Evolutionary conservation across 2,329 filamentous ascomycete genomes (phyloP).

Genomic region (Cladosporium colombiae): DNA sequence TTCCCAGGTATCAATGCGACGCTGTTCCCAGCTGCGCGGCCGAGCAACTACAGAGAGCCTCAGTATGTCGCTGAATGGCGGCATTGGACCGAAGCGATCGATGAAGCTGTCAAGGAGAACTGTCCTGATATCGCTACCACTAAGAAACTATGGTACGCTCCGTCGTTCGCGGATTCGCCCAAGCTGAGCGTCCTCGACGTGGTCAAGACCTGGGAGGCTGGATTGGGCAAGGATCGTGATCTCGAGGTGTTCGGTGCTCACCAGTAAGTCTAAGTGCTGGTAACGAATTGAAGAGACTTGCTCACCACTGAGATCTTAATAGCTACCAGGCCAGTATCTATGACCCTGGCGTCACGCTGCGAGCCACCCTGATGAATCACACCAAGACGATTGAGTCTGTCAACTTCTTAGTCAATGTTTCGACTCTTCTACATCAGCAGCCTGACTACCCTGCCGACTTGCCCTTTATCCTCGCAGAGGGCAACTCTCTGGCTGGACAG

Average conservation of each 20-base stretch:
- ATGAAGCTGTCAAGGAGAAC: conserved; percentile 44
- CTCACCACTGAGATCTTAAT: conserved; percentile 53
- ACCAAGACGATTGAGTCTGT: conserved; percentile 46
- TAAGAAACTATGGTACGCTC: conserved; percentile 55
- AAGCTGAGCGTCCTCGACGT: conserved; percentile 53
- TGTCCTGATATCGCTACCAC: conserved; percentile 53
- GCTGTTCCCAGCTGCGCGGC: conserved; percentile 56
- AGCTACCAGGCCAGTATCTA: conserved; percentile 65
- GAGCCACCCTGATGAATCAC: conserved; percentile 66
- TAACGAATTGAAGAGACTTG: neutral
- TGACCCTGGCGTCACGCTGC: conserved; percentile 62
- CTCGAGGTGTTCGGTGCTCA: conserved; percentile 36
- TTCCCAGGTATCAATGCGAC: neutral
- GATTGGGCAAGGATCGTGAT: conserved; percentile 51
- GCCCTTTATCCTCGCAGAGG: conserved; percentile 61
- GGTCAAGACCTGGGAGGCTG: conserved; percentile 54
- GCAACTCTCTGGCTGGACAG: conserved; percentile 65
- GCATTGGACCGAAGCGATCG: conserved; percentile 55
- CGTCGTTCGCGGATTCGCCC: conserved; percentile 56
- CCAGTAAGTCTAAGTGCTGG: neutral
- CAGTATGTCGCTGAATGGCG: conserved; percentile 61
- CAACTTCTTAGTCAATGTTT: conserved; percentile 16
- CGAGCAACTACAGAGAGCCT: conserved; percentile 55
- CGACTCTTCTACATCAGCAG: conserved; percentile 20
- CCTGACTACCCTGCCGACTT: conserved; percentile 34